phyloP scores from a whole-genome alignment of 1,139 yeast genomes.

The Kazachstania sp. region DNA sequence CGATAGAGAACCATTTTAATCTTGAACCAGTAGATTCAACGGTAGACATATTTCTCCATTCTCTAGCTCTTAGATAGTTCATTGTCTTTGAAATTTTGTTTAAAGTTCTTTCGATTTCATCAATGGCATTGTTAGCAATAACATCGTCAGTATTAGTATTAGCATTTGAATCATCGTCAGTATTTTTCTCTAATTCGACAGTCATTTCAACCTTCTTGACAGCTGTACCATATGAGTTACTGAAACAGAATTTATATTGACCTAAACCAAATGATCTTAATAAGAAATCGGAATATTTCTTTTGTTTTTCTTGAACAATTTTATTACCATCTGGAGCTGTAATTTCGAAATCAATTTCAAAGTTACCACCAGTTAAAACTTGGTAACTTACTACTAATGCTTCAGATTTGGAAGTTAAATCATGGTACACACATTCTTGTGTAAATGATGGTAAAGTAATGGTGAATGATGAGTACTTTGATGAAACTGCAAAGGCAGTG shows the following conservation, averaged over 20 bases:
- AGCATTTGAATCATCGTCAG: conserved; percentile 40
- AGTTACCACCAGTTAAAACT: conserved; percentile 58
- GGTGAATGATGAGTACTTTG: conserved; percentile 30
- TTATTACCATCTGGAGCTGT: conserved; percentile 52
- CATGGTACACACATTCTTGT: conserved; percentile 36
- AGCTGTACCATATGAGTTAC: conserved; percentile 57
- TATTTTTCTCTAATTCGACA: conserved; percentile 44
- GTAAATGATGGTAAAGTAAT: conserved; percentile 34
- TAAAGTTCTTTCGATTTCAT: conserved; percentile 51
- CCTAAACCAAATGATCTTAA: conserved; percentile 47
- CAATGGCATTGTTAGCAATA: conserved; percentile 47
- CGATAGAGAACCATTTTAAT: conserved; percentile 52
- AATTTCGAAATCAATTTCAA: conserved; percentile 57
- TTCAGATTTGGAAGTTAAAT: conserved; percentile 31
- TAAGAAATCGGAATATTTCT: conserved; percentile 53
- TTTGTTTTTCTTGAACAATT: conserved; percentile 43
- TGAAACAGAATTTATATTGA: conserved; percentile 60
- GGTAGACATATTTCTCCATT: conserved; percentile 65
- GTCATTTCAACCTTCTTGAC: conserved; percentile 60
- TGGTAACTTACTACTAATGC: conserved; percentile 36
- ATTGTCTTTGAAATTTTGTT: conserved; percentile 50
- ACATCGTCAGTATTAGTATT: conserved; percentile 46
- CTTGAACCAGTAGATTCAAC: conserved; percentile 58
- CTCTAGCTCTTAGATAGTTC: conserved; percentile 62
- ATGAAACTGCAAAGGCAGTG: conserved; percentile 18